Conservation (phyloP, 768 basidiomycete genomes). For the Collybia nuda region DNA sequence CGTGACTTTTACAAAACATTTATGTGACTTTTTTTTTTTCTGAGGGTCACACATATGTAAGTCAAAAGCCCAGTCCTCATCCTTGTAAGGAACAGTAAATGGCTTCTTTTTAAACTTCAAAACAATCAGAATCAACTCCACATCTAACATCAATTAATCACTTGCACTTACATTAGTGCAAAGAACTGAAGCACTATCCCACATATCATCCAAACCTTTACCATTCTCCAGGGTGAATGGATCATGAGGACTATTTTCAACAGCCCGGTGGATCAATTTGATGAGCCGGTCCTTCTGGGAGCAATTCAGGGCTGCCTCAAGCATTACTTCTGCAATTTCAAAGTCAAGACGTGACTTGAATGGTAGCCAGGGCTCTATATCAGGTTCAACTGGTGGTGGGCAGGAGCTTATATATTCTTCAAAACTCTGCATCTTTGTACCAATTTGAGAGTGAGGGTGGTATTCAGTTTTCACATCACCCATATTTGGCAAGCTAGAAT, state of each 20-base stretch:
- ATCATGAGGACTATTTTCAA: neutral
- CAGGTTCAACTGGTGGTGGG: neutral
- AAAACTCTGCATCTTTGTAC: too few species aligned
- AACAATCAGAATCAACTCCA: too few species aligned
- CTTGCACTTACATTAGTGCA: neutral
- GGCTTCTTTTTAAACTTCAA: slow-evolving; percentile 2
- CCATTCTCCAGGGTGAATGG: slow-evolving; percentile 2
- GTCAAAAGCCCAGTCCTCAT: neutral
- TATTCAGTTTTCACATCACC: too few species aligned
- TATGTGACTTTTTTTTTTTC: too few species aligned
- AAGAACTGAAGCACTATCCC: neutral
- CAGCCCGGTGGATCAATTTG: slow-evolving; percentile 11
- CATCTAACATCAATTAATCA: too few species aligned
- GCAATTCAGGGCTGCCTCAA: slow-evolving; percentile 18
- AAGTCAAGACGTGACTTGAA: slow-evolving; percentile 24
- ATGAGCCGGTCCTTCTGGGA: slow-evolving; percentile 16
- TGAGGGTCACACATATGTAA: slow-evolving; percentile 19
- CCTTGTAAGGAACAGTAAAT: slow-evolving; percentile 2
- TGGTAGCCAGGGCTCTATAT: slow-evolving; percentile 22
- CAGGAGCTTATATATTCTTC: too few species aligned
- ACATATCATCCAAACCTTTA: neutral
- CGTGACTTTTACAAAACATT: too few species aligned
- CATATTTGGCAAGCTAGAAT: too few species aligned
- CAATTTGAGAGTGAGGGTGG: too few species aligned
- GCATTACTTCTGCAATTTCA: slow-evolving; percentile 23